Conservation (phyloP, 805 yeast genomes). For the Kluyveromyces lactis region DNA sequence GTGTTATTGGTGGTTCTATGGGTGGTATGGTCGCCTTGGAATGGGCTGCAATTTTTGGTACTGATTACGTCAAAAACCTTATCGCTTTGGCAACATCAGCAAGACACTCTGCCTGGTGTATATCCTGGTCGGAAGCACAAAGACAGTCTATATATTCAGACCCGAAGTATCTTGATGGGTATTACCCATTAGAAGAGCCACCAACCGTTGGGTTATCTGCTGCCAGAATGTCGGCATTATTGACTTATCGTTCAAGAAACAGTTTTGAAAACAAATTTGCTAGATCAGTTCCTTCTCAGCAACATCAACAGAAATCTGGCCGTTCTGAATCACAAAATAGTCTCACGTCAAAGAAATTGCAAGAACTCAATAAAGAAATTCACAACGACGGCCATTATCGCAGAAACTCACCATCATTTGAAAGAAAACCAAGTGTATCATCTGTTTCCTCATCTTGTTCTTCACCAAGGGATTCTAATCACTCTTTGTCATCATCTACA, state of each 20-base stretch:
- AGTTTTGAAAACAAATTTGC: conserved; percentile 89
- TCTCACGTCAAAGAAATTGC: conserved; percentile 35
- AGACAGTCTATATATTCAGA: conserved; percentile 93
- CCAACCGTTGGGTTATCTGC: conserved; percentile 87
- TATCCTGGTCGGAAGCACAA: conserved; percentile 98
- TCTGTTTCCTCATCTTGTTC: conserved; percentile 10
- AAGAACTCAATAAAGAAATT: conserved; percentile 71
- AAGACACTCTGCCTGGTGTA: conserved; percentile 96
- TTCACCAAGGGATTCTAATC: conserved; percentile 17
- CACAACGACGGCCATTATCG: conserved; percentile 74
- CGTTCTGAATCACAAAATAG: conserved; percentile 5
- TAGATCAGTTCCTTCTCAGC: conserved; percentile 54
- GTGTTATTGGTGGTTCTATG: conserved; percentile 95
- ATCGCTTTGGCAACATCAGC: conserved; percentile 92
- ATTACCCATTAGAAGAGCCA: conserved; percentile 66
- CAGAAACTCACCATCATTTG: conserved; percentile 13
- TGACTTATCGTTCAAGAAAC: conserved; percentile 87
- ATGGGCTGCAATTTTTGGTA: conserved; percentile 56
- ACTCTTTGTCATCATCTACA: conserved; percentile 27
- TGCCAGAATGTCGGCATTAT: conserved; percentile 92
- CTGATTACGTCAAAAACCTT: conserved; percentile 58
- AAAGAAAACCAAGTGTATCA: conserved; percentile 5
- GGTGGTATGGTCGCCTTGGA: conserved; percentile 96
- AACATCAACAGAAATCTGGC: conserved; percentile 26
- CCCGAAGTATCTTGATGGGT: conserved; percentile 88